Evolutionary conservation across 2,329 filamentous ascomycete species (phyloP).

Genomic region (Penicillium sp.): DNA sequence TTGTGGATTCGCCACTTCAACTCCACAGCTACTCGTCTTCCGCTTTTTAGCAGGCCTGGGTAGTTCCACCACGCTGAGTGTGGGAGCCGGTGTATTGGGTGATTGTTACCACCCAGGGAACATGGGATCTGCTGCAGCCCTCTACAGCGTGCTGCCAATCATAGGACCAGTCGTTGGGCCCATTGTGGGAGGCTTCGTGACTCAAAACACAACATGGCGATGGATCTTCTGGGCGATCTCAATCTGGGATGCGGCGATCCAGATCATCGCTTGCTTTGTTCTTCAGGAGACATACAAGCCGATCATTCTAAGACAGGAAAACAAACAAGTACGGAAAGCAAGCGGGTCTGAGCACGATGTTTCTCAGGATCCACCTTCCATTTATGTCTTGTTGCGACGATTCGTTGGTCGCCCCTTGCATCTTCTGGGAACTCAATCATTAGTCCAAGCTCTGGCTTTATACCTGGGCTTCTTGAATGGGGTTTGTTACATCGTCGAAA

Average conservation of each 20-base stretch:
- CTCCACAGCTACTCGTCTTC: slow-evolving; percentile 52
- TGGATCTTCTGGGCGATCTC: slow-evolving; percentile 59
- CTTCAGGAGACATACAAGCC: slow-evolving; percentile 64
- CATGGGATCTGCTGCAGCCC: slow-evolving; percentile 48
- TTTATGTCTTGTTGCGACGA: not conserved
- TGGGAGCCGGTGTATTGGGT: not conserved
- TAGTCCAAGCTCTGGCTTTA: slow-evolving; percentile 2
- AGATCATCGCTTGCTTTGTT: slow-evolving; percentile 58
- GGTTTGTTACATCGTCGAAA: slow-evolving; percentile 82
- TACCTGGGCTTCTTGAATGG: not conserved
- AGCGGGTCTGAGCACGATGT: not conserved
- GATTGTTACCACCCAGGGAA: slow-evolving; percentile 49
- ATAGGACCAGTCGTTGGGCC: slow-evolving; percentile 64
- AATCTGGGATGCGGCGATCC: slow-evolving; percentile 59
- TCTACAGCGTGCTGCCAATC: slow-evolving; percentile 61
- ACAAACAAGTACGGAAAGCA: slow-evolving; percentile 17
- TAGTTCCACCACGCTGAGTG: slow-evolving; percentile 47
- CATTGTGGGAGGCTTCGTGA: slow-evolving; percentile 62
- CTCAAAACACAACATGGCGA: slow-evolving; percentile 43
- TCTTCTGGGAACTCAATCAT: not conserved
- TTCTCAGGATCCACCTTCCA: not conserved
- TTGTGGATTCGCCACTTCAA: slow-evolving; percentile 54
- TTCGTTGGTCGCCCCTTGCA: not conserved
- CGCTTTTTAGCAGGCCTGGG: slow-evolving; percentile 57
- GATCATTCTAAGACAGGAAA: slow-evolving; percentile 58